Conservation (phyloP, 2,329 filamentous ascomycete genomes). For the Fusarium pseudoanthophilum region DNA sequence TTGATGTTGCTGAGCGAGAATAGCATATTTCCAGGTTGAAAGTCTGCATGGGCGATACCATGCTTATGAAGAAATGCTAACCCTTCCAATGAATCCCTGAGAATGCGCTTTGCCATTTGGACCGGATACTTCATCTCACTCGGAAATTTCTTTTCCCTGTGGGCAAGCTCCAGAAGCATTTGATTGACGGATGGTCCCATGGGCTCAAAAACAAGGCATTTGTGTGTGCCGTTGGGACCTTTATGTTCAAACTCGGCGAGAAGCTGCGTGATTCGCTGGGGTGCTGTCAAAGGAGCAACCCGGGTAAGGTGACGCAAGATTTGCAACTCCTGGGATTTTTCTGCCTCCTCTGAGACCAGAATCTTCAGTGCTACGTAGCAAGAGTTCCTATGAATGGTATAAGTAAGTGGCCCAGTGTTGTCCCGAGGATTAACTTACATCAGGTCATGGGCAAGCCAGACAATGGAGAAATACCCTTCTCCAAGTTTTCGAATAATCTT, state of each 20-base stretch:
- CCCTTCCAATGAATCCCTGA: not conserved
- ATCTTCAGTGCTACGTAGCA: not conserved
- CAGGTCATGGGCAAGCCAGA: slow-evolving; percentile 55
- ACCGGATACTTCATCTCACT: not conserved
- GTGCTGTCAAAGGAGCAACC: rapidly evolving
- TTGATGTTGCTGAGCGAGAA: not conserved
- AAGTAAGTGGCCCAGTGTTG: too few relatives aligned
- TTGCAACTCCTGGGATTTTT: slow-evolving; percentile 23
- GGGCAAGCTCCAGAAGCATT: too few relatives aligned
- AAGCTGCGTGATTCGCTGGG: slow-evolving; percentile 46
- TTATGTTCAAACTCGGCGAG: slow-evolving; percentile 43
- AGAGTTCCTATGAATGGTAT: not conserved
- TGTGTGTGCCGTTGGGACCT: slow-evolving; percentile 48
- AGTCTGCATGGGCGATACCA: not conserved
- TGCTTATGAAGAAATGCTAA: not conserved
- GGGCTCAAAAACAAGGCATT: slow-evolving; percentile 46
- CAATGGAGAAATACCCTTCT: slow-evolving; percentile 56
- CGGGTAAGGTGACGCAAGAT: slow-evolving; percentile 4
- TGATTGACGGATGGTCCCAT: slow-evolving; percentile 46
- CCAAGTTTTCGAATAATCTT: slow-evolving; percentile 57
- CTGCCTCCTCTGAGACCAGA: not conserved
- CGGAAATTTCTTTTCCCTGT: too few relatives aligned
- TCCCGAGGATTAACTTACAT: too few relatives aligned
- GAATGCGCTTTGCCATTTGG: not conserved
- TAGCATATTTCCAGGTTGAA: slow-evolving; percentile 8